These are phyloP conservation scores for Yamadazyma paraphyllophila DNA, from an alignment of 805 yeast species.

Conservation along the genomic window DNA sequence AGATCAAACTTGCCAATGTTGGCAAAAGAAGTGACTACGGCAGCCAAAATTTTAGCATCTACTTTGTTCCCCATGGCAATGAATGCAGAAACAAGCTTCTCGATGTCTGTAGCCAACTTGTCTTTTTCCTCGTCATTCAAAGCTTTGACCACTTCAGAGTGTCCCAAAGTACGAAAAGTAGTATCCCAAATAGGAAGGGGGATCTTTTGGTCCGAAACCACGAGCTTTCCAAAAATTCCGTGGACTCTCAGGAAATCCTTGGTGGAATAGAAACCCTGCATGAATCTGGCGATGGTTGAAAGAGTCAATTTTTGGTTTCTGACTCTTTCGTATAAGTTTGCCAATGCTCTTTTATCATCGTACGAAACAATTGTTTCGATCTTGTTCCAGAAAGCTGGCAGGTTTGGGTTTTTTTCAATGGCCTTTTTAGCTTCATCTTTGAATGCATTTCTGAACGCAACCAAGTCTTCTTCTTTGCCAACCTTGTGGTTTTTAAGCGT, in stretches of 20 bases:
- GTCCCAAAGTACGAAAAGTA: constrained; percentile 49
- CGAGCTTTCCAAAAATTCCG: constrained; percentile 41
- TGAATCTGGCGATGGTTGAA: constrained; percentile 39
- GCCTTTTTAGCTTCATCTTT: not conserved
- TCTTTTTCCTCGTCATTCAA: constrained; percentile 30
- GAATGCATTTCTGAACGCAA: constrained; percentile 8
- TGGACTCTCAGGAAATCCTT: constrained; percentile 37
- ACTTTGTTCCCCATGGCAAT: constrained; percentile 30
- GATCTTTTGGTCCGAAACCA: not conserved
- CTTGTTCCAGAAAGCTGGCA: constrained; percentile 19
- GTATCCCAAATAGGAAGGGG: constrained; percentile 54
- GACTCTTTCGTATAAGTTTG: constrained; percentile 26
- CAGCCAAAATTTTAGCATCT: constrained; percentile 47
- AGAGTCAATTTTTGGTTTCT: constrained; percentile 33
- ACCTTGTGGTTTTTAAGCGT: constrained; percentile 3
- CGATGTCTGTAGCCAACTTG: constrained; percentile 21
- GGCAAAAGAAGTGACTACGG: constrained; percentile 48
- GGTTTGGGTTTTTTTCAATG: constrained; percentile 25
- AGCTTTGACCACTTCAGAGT: constrained; percentile 22
- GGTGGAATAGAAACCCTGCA: constrained; percentile 44
- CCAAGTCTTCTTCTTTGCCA: constrained; percentile 2
- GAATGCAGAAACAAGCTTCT: constrained; percentile 31
- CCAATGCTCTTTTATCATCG: constrained; percentile 13
- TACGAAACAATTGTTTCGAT: constrained; percentile 21
- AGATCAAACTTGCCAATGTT: constrained; percentile 38